These are phyloP conservation scores for Russula emetica DNA, from an alignment of 768 basidiomycete genomes.

Conservation along the genomic window DNA sequence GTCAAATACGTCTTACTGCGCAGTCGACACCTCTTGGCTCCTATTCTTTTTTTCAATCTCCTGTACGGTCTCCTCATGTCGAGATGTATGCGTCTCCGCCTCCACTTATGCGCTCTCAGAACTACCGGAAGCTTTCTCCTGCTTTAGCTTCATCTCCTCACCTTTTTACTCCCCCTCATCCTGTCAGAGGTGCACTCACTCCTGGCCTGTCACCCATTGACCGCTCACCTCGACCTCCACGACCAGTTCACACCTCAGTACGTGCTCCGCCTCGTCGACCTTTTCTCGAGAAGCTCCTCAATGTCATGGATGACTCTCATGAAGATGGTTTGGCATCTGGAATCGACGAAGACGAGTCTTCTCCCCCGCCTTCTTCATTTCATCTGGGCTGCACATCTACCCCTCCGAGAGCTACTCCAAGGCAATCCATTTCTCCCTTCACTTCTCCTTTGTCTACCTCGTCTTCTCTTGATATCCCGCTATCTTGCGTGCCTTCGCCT, in stretches of 20 bases:
- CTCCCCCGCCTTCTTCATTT: conserved; percentile 10
- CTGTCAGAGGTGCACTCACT: conserved; percentile 7
- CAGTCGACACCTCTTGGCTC: background rate
- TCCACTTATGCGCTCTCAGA: conserved; percentile 17
- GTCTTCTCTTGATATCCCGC: conserved; percentile 22
- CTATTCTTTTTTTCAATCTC: conserved; percentile 4
- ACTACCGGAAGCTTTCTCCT: conserved; percentile 15
- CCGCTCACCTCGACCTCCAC: conserved; percentile 17
- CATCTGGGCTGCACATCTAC: conserved; percentile 24
- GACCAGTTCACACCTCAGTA: background rate
- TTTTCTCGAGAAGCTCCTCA: conserved; percentile 19
- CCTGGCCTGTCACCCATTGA: conserved; percentile 26
- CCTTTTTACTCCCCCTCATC: conserved; percentile 24
- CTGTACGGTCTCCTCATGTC: conserved; percentile 4
- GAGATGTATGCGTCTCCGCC: conserved; percentile 28
- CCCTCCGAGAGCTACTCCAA: conserved; percentile 21
- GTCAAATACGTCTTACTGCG: conserved; percentile 9
- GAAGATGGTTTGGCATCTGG: conserved; percentile 1
- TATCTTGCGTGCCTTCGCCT: conserved; percentile 15
- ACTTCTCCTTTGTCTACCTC: conserved; percentile 22
- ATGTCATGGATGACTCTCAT: conserved; percentile 22
- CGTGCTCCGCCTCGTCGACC: conserved; percentile 12
- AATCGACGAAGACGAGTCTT: conserved; percentile 19
- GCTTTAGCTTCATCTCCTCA: conserved; percentile 23
- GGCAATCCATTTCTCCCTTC: conserved; percentile 20